Evolutionary conservation across 176 grass and related monocot genomes (phyloP), one percentile per base, ranked within the genome.

Genomic region (Raddia distichophylla): DNA sequence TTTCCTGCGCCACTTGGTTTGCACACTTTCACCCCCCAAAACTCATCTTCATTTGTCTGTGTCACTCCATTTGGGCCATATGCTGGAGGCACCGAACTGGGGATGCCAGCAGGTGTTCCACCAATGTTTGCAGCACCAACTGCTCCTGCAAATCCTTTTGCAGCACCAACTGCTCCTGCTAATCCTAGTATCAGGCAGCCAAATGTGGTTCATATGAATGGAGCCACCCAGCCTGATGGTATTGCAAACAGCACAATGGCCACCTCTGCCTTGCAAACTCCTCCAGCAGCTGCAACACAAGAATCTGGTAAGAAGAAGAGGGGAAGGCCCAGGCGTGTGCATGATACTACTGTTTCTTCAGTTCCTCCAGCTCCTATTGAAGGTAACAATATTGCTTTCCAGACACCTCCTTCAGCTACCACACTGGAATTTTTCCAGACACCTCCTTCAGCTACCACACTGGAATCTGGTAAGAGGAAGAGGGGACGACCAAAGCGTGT

Each of bases 1-100:
- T 93, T 93, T 64, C 94, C 94, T 53, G 89, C 91, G 2, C 71
- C 91, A n/a, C 87, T 91, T 3, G 91, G 94, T 40, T 61, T 91
- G 33, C 80, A 90, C 84, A 90, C 89, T 53, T 97, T 83, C 79
- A 82, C 81, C 60, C 84, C 82, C 78, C 84, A 90, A 56, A 90
- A 88, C 76, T 84, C 84, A 47, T 75, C 91, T 65, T 89, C 89
- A 5, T 83, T 91, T 89, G 70, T 93, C 22, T 94, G 91, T 83
- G 75, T 97, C 19, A 86, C 94, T 37, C 91, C 94, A 0, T 89
- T 91, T 77, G 91, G 89, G 63, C 78, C 94, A 43, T 91, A 87
- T 69, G 22, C 84, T 27, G 83, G 84, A 59, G 78, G 73, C 17
- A 34, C 84, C 11, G 65, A 87, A 71, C 71, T 73, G 13, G 91